Conservation (phyloP, 768 basidiomycete species). For the Boletus sp. region DNA sequence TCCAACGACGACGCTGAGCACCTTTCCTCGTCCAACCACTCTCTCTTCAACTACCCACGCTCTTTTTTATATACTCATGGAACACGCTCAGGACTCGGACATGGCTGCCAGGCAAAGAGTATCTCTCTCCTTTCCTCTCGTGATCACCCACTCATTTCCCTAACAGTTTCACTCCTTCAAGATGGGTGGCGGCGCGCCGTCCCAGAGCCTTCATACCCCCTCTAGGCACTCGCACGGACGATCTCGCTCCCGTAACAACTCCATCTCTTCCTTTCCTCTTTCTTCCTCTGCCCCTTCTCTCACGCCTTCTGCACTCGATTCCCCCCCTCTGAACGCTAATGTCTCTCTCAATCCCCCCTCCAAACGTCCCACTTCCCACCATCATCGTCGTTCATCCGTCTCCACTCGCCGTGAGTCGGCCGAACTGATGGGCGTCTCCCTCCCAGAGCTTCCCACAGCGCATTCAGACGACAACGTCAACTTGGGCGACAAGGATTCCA, state of each 20-base stretch:
- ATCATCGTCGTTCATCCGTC: conserved; percentile 82
- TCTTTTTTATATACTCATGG: conserved; percentile 37
- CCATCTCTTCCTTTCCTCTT: conserved; percentile 44
- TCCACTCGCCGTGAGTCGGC: conserved; percentile 89
- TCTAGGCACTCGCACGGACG: conserved; percentile 37
- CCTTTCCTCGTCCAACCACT: neutral
- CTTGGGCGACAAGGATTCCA: conserved; percentile 71
- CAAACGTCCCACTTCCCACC: conserved; percentile 73
- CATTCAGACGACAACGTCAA: conserved; percentile 66
- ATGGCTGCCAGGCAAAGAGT: conserved; percentile 45
- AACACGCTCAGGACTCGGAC: conserved; percentile 33
- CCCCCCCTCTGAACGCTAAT: conserved; percentile 26
- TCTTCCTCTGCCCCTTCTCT: conserved; percentile 39
- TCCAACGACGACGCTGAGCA: neutral
- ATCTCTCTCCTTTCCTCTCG: neutral
- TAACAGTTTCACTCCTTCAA: conserved; percentile 73
- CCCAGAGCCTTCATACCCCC: conserved; percentile 39
- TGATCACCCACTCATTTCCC: neutral
- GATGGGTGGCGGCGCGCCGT: conserved; percentile 46
- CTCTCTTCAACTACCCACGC: conserved; percentile 32
- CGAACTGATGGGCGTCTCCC: conserved; percentile 82
- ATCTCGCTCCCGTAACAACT: conserved; percentile 68
- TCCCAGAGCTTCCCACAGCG: conserved; percentile 63
- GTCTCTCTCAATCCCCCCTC: conserved; percentile 25
- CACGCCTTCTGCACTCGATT: conserved; percentile 37